Conservation (phyloP, 768 basidiomycete genomes). For the Pisolithus sp. region DNA sequence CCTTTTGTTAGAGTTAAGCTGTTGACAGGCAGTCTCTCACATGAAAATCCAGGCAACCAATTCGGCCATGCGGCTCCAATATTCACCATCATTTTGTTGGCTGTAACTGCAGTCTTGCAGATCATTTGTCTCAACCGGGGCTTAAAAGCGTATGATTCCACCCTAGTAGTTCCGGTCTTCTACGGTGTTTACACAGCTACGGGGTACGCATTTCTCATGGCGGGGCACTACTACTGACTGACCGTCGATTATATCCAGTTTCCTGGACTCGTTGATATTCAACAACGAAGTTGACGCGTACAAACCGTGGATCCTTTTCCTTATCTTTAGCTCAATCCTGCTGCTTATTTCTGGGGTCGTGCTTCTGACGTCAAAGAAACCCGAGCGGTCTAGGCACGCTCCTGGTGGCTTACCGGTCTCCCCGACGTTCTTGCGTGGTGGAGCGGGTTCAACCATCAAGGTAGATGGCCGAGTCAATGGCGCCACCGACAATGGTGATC, state of each 20-base stretch:
- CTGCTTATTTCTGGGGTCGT: slow-evolving; percentile 88
- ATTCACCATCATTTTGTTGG: slow-evolving; percentile 58
- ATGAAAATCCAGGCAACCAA: slow-evolving; percentile 79
- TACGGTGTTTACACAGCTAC: slow-evolving; percentile 88
- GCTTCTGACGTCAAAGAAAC: slow-evolving; percentile 90
- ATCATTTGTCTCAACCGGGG: slow-evolving; percentile 90
- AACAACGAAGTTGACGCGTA: slow-evolving; percentile 85
- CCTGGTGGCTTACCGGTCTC: slow-evolving; percentile 24
- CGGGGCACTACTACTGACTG: not conserved
- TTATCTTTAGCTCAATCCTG: slow-evolving; percentile 81
- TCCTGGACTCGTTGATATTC: slow-evolving; percentile 67
- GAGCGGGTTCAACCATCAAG: slow-evolving; percentile 20
- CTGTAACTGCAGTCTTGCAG: slow-evolving; percentile 76
- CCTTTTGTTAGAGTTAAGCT: slow-evolving; percentile 58
- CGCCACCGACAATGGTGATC: slow-evolving; percentile 27
- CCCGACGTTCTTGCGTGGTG: slow-evolving; percentile 9
- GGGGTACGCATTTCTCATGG: slow-evolving; percentile 44
- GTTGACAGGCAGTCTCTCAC: slow-evolving; percentile 68
- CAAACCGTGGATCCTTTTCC: slow-evolving; percentile 80
- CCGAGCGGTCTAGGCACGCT: slow-evolving; percentile 39
- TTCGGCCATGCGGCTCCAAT: slow-evolving; percentile 79
- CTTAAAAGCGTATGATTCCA: slow-evolving; percentile 84
- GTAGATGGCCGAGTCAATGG: slow-evolving; percentile 6
- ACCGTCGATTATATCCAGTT: slow-evolving; percentile 28
- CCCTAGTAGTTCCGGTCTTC: slow-evolving; percentile 89